Evolutionary conservation across 768 basidiomycete species (phyloP).

Genomic region (Kondoa subrosea): DNA sequence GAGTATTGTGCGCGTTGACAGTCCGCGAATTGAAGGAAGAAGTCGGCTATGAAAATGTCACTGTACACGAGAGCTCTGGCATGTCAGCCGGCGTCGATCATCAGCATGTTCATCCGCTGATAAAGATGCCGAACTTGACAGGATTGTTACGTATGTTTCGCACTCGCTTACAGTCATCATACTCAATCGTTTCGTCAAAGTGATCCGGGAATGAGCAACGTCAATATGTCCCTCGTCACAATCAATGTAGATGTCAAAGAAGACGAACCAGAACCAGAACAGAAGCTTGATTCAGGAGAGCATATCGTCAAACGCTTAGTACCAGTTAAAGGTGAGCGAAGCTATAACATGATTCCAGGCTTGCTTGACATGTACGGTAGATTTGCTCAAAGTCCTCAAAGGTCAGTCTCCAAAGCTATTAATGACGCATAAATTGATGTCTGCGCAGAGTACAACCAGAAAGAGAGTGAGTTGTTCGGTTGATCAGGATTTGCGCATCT

Average conservation of each 20-base stretch:
- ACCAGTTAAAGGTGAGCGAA: neutral
- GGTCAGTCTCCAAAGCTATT: neutral
- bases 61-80: neutral
- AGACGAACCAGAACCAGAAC: neutral
- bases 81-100: neutral
- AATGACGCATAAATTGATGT: neutral
- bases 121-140: neutral
- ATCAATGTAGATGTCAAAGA: slow-evolving; percentile 2
- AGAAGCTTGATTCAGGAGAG: neutral
- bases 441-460: slow-evolving; percentile 1
- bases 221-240: slow-evolving; percentile 8
- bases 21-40: slow-evolving; percentile 5
- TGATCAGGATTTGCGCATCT: neutral
- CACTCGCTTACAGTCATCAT: neutral
- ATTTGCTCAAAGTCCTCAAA: neutral
- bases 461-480: neutral
- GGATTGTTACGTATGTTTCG: neutral
- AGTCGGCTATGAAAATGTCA: slow-evolving; percentile 8
- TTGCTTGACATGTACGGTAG: neutral
- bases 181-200: slow-evolving; percentile 5
- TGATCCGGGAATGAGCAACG: neutral
- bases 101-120: neutral
- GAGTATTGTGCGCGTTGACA: too few species aligned
- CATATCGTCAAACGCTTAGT: slow-evolving; percentile 5
- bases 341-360: neutral